Evolutionary conservation across 225 moss, liverwort and hornwort genomes (phyloP), one percentile per base, ranked within the genome.

Genomic region (Polytrichum commune): DNA sequence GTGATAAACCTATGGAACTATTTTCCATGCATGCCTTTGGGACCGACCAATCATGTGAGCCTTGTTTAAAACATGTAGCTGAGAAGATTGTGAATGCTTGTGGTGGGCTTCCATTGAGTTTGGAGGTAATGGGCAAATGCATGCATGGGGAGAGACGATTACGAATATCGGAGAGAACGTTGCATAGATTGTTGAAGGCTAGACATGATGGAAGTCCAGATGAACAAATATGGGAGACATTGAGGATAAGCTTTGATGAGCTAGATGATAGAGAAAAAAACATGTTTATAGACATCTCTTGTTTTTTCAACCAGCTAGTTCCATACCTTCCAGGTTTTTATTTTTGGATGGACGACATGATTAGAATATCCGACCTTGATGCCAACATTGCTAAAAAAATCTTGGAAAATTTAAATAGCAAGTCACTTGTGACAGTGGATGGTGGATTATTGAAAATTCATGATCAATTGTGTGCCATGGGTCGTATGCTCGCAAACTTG

Each of bases 51-150:
- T 18, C 54, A 54, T 54, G 27, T 68, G 19, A 19, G 46, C 2
- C 27, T 25, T 16, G 27, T 55, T 68, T 68, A 19, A 68, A 55
- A 27, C 8, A 25, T 27, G 54, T 68, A 18, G 54, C 19, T 19
- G 22, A 55, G 18, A 68, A 61, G 24, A 71, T 71, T 71, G 61
- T 71, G 29, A 61, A 32, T 7, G 30, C 60, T 33, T 71, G 70
- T 24, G 33, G 26, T 71, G 60, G 70, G 13, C 61, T 71, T 22
- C 70, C 60, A 32, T 71, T 71, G 60, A 71, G 60, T 71, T 60
- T 71, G 61, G 35, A 71, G 55, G 70, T 30, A n/a, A 60, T 71
- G 33, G 70, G 70, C 4, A 30, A 19, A 5, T 32, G 18, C 5
- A 60, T 71, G n/a, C 1, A 26, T 38, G 24, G 35, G 23, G 57